Evolutionary conservation across 768 basidiomycete species (phyloP).

Genomic region (Russula dissimulans): DNA sequence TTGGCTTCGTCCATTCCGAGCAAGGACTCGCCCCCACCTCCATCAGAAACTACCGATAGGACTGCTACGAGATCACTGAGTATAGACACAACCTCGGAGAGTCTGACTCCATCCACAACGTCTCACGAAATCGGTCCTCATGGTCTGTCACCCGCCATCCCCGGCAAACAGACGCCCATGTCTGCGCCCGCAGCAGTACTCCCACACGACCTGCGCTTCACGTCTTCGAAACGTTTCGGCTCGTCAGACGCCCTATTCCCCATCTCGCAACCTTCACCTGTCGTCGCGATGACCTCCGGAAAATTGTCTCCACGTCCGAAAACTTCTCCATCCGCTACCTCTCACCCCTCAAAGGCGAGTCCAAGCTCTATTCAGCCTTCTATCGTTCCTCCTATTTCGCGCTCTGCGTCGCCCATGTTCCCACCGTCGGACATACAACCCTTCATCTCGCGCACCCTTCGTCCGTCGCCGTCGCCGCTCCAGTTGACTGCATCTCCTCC

Average conservation of each 20-base stretch:
- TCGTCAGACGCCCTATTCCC: not conserved
- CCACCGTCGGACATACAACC: not conserved
- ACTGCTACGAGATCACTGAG: not conserved
- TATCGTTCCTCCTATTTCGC: not conserved
- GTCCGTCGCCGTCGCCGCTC: slow-evolving; percentile 1
- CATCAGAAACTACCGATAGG: not conserved
- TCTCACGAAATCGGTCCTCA: not conserved
- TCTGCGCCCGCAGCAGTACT: not conserved
- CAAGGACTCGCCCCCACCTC: not conserved
- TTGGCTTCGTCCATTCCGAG: not conserved
- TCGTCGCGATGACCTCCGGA: not conserved
- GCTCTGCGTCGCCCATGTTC: not conserved
- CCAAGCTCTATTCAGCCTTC: not conserved
- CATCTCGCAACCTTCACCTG: not conserved
- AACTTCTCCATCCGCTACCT: not conserved
- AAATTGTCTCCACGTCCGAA: not conserved
- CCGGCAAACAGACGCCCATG: not conserved
- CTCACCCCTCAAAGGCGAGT: not conserved
- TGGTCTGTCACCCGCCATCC: not conserved
- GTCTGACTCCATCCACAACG: not conserved
- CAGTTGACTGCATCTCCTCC: not conserved
- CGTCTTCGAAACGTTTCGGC: slow-evolving; percentile 11
- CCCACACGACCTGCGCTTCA: slow-evolving; percentile 9
- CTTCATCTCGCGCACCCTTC: not conserved
- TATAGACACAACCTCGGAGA: not conserved